Evolutionary conservation across 352 stramenopile species (phyloP).

Genomic region (Phytopythium cucurbitacearum): DNA sequence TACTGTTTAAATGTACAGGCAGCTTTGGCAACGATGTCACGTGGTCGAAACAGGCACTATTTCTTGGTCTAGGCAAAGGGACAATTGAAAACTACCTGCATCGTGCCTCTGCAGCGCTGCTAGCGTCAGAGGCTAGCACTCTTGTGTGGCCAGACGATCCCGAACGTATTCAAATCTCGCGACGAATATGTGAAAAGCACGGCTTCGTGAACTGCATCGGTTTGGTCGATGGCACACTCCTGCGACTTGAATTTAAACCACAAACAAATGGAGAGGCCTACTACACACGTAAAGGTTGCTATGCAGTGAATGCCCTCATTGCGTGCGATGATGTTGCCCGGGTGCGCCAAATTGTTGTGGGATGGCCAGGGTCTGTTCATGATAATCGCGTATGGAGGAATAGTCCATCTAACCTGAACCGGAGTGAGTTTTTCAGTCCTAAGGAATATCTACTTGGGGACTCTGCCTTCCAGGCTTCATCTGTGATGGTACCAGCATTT

Average conservation of each 20-base stretch:
- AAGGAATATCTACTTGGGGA: slow-evolving; percentile 22
- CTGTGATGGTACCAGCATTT: slow-evolving; percentile 10
- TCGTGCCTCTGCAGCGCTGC: slow-evolving; percentile 2
- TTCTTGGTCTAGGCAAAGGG: slow-evolving; percentile 19
- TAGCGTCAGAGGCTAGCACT: background rate
- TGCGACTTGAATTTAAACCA: slow-evolving; percentile 17
- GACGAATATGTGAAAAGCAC: slow-evolving; percentile 8
- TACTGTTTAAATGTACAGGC: slow-evolving; percentile 21
- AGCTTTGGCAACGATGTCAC: slow-evolving; percentile 19
- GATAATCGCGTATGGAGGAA: slow-evolving; percentile 27
- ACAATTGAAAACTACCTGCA: slow-evolving; percentile 15
- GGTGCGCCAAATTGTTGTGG: slow-evolving; percentile 13
- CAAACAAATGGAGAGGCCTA: slow-evolving; percentile 21
- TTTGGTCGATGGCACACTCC: slow-evolving; percentile 16
- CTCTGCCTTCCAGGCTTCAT: slow-evolving; percentile 21
- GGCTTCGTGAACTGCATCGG: slow-evolving; percentile 20
- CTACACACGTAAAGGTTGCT: slow-evolving; percentile 20
- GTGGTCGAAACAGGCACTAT: slow-evolving; percentile 9
- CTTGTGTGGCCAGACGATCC: slow-evolving; percentile 9
- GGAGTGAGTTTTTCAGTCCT: slow-evolving; percentile 1
- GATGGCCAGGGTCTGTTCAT: slow-evolving; percentile 21
- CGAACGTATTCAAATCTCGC: slow-evolving; percentile 3
- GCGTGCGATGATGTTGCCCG: slow-evolving; percentile 17
- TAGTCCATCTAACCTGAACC: background rate
- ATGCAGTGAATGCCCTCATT: slow-evolving; percentile 15